Evolutionary conservation across 73 alveolate species (phyloP), one percentile per base, ranked within the genome.

Genomic region (Effrenium voratum): DNA sequence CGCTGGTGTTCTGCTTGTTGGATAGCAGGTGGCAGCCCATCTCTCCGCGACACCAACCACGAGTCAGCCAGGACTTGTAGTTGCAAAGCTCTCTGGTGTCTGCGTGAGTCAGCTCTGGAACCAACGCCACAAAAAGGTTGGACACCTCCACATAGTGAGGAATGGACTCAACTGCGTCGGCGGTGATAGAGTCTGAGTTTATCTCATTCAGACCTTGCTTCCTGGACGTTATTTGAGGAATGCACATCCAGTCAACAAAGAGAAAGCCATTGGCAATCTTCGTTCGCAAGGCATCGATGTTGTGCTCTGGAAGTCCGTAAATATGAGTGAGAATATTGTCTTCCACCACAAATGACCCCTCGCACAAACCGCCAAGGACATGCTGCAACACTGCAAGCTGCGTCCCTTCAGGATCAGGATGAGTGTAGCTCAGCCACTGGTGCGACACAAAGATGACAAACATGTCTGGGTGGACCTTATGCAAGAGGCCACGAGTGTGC

Each of bases 21-120:
- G 75, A 47, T 24, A 81, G 36, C 32, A 81, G 46, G 75, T 73
- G 46, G 92, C 92, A 81, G 75, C 92, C 46, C 70, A 81, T 81
- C 49, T 81, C 92, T 38, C 46, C 10, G 44, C 92, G 70, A 34
- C 92, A 81, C 92, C 92, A 81, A 24, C 92, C 92, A 8, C 92
- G 92, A 2, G 92, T 81, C 75, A 81, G n/a, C 16, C 49, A 81
- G 92, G 50, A n/a, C 5, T 73, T 70, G 36, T 47, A 81, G 92
- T 81, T 81, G 92, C 92, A 81, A 34, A 43, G n/a, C 50, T 32
- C 36, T n/a, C 15, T 47, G 16, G 92, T 81, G 16, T 81, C 92
- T 47, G 19, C 46, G 16, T 81, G 92, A 34, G 46, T 10, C 12
- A 46, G 34, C 0, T 46, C 50, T 49, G 92, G 92, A 46, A 81